These are phyloP conservation scores for Erythrophleum ivorense DNA, from an alignment of 331 rosid species.

Conservation along the genomic window DNA sequence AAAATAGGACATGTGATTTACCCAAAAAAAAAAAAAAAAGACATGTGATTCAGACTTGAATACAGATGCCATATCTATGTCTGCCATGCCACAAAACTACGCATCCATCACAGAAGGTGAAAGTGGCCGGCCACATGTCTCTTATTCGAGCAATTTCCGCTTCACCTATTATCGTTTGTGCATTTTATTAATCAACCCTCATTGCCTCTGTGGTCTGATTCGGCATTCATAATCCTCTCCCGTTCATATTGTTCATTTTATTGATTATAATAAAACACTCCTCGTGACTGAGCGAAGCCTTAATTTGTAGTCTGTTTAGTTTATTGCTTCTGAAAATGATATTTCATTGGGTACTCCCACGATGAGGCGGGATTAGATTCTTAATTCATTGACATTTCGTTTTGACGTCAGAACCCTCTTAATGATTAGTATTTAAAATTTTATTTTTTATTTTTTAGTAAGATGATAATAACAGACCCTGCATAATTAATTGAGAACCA, in stretches of 20 bases:
- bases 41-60: slow-evolving; percentile 7
- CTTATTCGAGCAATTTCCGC: neutral
- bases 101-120: neutral
- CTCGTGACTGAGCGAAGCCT: no score
- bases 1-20: slow-evolving; percentile 10
- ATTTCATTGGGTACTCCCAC: no score
- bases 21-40: neutral
- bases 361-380: neutral
- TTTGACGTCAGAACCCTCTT: neutral
- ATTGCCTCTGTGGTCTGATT: neutral
- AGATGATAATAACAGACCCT: no score
- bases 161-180: no score
- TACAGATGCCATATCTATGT: neutral
- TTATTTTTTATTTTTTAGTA: neutral
- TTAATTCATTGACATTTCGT: neutral
- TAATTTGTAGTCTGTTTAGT: no score
- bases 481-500: neutral
- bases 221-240: neutral
- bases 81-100: neutral
- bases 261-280: no score
- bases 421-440: neutral
- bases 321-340: no score
- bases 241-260: neutral
- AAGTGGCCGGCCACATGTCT: neutral
- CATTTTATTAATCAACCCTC: no score